Base-by-base conservation (phyloP, 805 yeast species). In the Hemisphaericaspora nanyangensis region DNA sequence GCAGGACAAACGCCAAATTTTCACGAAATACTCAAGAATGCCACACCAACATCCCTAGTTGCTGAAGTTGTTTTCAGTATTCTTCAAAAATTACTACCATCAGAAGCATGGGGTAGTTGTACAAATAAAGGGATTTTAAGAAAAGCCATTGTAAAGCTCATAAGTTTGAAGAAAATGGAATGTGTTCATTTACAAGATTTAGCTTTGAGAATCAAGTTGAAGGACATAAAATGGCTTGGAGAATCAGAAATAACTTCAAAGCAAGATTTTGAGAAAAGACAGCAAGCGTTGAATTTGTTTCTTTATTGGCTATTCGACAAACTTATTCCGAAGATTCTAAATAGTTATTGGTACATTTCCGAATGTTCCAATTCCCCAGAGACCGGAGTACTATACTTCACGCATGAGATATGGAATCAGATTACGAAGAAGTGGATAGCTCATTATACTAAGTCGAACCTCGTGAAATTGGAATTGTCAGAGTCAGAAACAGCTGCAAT, bases 331-430 rank as follows among this genome's bases (percentile, higher is more conserved):
- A 67, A 62, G 13, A 43, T 85, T 1, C 47, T 85, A 0, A 56
- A 65, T 0, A 56, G 74, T 0, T 77, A 76, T 50, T 89, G 87
- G 63, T 81, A 85, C 52, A 80, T 82, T 5, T 81, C 93, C 0
- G 84, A 80, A 34, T 40, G 54, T 1, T 35, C 52, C 3, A 32
- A 43, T 11, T n/a, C 35, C 4, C 31, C 19, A 6, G 57, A 66
- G 1, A 77, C 7, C 65, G 58, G 60, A 4, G 42, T 77, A 0
- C 38, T 68, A 0, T 85, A 66, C 51, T 85, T 74, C 49, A 69
- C 81, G 13, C 88, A 80, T 38, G 65, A 61, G 17, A 57, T 64
- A 1, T 88, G 95, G 95, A 52, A 47, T 7, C 31, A 32, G 26
- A 57, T 74, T 13, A 63, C 77, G 2, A 48, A 49, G 10, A 58